A percentile compares a stretch with the other conserved stretches of the same genome.
These are phyloP conservation scores for Harringtonia aguacate DNA, from an alignment of 2,329 filamentous ascomycete genomes.

Conservation along the genomic window DNA sequence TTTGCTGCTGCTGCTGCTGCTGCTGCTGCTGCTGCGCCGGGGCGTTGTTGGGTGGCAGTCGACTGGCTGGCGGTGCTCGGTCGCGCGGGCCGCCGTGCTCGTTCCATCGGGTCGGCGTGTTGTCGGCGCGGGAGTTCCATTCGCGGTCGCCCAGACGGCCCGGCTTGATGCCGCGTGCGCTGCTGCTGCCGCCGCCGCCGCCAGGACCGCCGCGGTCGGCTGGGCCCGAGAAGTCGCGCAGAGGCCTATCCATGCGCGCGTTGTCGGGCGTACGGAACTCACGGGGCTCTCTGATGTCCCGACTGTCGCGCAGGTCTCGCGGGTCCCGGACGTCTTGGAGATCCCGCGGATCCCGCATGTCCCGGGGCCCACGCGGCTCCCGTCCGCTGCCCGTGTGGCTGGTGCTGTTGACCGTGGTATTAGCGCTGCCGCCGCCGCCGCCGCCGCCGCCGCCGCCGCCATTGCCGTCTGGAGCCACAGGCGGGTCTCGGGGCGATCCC, in stretches of 20 bases:
- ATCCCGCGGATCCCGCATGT: conserved; percentile 28
- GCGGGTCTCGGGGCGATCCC: conserved; percentile 1
- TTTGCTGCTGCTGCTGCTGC: conserved; percentile 9
- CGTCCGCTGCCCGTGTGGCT: background rate
- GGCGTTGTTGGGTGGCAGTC: conserved; percentile 9
- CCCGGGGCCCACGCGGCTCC: conserved; percentile 8
- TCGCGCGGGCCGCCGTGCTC: conserved; percentile 14
- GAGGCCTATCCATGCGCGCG: conserved; percentile 24
- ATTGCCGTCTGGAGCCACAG: too few relatives aligned
- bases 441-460: background rate
- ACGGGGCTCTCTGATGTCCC: conserved; percentile 24
- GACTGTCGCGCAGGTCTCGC: conserved; percentile 22
- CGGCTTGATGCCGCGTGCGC: background rate
- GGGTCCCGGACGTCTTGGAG: conserved; percentile 20
- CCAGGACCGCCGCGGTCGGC: background rate
- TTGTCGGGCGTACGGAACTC: conserved; percentile 25
- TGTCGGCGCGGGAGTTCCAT: conserved; percentile 20
- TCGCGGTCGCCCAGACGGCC: conserved; percentile 27
- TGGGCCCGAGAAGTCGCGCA: conserved; percentile 24
- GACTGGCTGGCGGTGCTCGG: background rate
- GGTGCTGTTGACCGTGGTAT: background rate
- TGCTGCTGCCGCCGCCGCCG: conserved; percentile 33
- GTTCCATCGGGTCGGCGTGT: conserved; percentile 18
- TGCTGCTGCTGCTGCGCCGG: conserved; percentile 11
- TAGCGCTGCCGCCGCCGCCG: background rate